Evolutionary conservation across 176 grass and related monocot species (phyloP).

Genomic region (Aegilops tauschii): DNA sequence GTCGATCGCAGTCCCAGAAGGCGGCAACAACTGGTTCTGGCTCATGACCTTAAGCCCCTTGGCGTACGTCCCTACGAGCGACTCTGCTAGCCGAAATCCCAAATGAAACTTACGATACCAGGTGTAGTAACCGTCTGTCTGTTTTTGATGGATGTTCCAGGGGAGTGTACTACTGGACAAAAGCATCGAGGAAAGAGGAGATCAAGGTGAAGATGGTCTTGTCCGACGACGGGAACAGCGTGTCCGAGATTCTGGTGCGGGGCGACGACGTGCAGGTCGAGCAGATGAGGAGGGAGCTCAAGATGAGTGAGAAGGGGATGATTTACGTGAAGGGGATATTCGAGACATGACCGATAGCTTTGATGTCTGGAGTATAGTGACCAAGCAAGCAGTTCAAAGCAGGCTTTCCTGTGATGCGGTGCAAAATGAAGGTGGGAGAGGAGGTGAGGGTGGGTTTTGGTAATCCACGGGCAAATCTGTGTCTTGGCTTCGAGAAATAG

Average conservation of each 20-base stretch:
- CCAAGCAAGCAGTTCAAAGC: not conserved
- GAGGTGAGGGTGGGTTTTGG: not conserved
- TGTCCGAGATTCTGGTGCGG: conserved; percentile 70
- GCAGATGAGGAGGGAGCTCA: conserved; percentile 85
- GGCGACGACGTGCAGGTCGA: conserved; percentile 92
- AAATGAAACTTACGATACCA: not conserved
- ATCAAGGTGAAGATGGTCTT: conserved; percentile 91
- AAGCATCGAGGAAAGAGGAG: conserved; percentile 88
- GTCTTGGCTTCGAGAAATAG: conserved; percentile 36
- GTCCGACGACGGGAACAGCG: conserved; percentile 32
- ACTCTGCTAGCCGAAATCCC: conserved; percentile 19
- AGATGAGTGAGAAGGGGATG: conserved; percentile 86
- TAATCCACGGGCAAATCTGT: conserved; percentile 42
- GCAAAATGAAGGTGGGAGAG: not conserved
- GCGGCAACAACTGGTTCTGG: conserved; percentile 98
- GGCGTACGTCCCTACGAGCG: conserved; percentile 55
- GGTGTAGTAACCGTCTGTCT: not conserved
- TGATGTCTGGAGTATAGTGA: not conserved
- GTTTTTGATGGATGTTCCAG: conserved; percentile 41
- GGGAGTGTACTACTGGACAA: conserved; percentile 94
- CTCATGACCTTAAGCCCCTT: conserved; percentile 85
- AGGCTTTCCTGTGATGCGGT: not conserved
- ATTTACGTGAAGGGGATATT: conserved; percentile 93
- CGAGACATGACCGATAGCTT: conserved; percentile 43
- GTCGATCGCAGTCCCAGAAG: conserved; percentile 85